A percentile compares a stretch with the other conserved stretches of the same genome.
Conservation (phyloP, 192 early-diverging fungal species). For the Coemansia sp. region DNA sequence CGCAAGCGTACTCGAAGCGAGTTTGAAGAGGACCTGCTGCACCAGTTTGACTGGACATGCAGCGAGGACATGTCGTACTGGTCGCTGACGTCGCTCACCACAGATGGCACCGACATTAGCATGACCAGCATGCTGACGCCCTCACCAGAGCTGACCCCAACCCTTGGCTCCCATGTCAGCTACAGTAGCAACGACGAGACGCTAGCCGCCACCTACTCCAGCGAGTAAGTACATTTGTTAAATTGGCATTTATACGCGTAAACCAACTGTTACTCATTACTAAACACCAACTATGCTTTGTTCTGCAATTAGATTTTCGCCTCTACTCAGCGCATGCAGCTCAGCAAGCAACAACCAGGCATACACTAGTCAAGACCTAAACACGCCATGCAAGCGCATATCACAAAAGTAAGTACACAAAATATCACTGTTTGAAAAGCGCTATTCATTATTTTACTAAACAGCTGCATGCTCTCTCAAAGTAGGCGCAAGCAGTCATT, state of each 20-base stretch:
- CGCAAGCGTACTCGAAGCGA: conserved; percentile 7
- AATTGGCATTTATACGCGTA: neutral
- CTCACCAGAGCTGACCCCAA: conserved; percentile 6
- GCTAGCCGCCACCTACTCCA: neutral
- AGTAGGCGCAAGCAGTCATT: too few species aligned
- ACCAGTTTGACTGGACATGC: conserved; percentile 20
- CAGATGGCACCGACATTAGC: conserved; percentile 7
- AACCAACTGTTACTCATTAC: too few species aligned
- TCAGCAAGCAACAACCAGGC: too few species aligned
- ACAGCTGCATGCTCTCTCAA: too few species aligned
- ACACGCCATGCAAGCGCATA: too few species aligned
- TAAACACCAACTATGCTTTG: too few species aligned
- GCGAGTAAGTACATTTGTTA: conserved; percentile 4
- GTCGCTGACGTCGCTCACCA: conserved; percentile 18
- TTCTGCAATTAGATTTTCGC: too few species aligned
- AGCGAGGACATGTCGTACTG: conserved; percentile 17
- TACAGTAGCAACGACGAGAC: conserved; percentile 18
- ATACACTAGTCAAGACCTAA: too few species aligned
- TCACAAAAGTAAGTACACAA: too few species aligned
- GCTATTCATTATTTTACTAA: too few species aligned
- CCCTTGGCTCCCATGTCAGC: neutral
- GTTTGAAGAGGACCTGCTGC: neutral
- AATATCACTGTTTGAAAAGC: too few species aligned
- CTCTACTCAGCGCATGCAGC: too few species aligned
- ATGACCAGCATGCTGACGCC: conserved; percentile 14